These are phyloP conservation scores for Stephania cephalantha DNA, from an alignment of 164 flowering plant genomes.

Conservation along the genomic window DNA sequence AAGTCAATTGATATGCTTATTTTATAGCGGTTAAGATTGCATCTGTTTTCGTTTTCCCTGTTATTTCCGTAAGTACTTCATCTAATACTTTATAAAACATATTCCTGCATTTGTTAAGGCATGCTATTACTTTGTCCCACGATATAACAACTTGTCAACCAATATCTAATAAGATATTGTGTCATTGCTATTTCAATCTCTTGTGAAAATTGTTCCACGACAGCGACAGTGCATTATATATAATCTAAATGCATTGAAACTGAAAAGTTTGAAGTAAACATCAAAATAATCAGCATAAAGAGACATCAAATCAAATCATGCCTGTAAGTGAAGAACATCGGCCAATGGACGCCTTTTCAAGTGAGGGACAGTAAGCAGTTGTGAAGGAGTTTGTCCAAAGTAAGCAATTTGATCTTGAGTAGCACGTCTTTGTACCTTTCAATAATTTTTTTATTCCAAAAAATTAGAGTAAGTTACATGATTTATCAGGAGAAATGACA, in stretches of 20 bases:
- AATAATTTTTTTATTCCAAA: constrained; percentile 3
- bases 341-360: constrained; percentile 63
- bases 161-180: too few species aligned
- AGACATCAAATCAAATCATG: constrained; percentile 14
- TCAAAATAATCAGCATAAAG: not conserved
- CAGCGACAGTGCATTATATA: not conserved
- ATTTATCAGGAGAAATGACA: constrained; percentile 2
- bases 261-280: not conserved
- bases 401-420: constrained; percentile 98
- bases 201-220: not conserved
- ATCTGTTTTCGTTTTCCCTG: too few species aligned
- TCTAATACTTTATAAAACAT: too few species aligned
- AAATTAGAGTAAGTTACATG: constrained; percentile 11
- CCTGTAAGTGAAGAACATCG: constrained; percentile 95
- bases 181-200: not conserved
- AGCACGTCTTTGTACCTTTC: constrained; percentile 81
- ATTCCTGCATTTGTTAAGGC: too few species aligned
- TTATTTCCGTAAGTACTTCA: too few species aligned
- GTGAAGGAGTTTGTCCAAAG: constrained; percentile 99
- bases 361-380: constrained; percentile 85
- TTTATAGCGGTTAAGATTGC: too few species aligned
- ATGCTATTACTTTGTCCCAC: too few species aligned
- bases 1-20: too few species aligned
- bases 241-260: not conserved
- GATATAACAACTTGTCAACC: too few species aligned